Evolutionary conservation across 306 rosid species (phyloP).

Genomic region (Fagus sylvatica): DNA sequence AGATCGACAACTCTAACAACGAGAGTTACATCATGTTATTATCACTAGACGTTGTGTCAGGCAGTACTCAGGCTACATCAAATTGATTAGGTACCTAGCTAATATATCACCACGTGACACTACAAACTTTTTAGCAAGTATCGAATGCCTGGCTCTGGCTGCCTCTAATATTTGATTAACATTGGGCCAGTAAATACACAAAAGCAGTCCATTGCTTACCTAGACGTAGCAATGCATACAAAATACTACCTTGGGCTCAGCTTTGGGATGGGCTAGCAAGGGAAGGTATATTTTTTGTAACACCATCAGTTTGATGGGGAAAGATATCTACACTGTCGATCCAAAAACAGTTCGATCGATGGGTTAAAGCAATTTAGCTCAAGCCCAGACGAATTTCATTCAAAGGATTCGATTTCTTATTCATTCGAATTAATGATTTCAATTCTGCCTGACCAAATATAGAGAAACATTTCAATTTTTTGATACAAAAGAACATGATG

Average conservation of each 20-base stretch:
- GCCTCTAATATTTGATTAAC: neutral
- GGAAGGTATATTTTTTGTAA: neutral
- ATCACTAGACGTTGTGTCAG: no score
- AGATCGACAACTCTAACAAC: no score
- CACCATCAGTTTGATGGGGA: neutral
- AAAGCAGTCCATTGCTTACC: neutral
- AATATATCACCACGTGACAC: no score
- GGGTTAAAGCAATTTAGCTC: neutral
- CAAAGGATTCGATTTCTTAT: neutral
- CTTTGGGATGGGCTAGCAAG: neutral
- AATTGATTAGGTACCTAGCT: no score
- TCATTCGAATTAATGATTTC: no score
- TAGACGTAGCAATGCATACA: neutral
- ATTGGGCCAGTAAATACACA: neutral
- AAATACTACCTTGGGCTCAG: neutral
- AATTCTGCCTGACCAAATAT: neutral
- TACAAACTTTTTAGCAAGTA: neutral
- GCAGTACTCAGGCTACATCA: no score
- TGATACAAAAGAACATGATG: neutral
- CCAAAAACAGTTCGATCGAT: no score
- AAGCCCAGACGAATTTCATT: neutral
- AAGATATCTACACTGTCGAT: no score
- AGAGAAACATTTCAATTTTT: neutral
- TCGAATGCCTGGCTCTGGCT: neutral
- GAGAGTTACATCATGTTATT: no score